Percentiles rank a stretch among this genome's conserved stretches.
These are phyloP conservation scores for Chrysoporthe cubensis DNA, from an alignment of 2,329 filamentous ascomycete genomes.

Conservation along the genomic window DNA sequence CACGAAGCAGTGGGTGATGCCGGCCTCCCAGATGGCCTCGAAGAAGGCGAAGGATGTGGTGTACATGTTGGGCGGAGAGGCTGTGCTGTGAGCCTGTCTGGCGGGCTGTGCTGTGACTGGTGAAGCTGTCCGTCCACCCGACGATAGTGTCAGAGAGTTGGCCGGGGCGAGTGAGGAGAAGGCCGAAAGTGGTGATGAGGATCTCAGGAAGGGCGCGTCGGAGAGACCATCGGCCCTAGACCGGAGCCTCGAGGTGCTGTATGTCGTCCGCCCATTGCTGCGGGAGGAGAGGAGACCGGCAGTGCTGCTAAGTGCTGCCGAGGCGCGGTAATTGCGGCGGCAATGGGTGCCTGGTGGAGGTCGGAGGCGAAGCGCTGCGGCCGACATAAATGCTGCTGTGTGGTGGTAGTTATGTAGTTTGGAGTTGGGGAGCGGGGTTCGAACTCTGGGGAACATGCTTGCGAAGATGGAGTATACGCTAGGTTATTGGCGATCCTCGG, in stretches of 20 bases:
- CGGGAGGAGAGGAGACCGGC: slow-evolving; percentile 16
- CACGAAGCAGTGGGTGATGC: slow-evolving; percentile 62
- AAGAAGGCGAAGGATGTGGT: slow-evolving; percentile 83
- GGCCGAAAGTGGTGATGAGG: background rate
- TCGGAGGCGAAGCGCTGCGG: background rate
- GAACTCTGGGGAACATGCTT: background rate
- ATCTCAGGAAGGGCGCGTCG: background rate
- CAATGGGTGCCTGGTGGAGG: background rate
- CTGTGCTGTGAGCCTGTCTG: slow-evolving; percentile 16
- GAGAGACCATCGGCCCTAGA: slow-evolving; percentile 3
- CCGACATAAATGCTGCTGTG: background rate
- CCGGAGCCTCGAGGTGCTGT: slow-evolving; percentile 8
- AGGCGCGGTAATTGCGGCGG: slow-evolving; percentile 31
- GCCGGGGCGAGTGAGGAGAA: slow-evolving; percentile 3
- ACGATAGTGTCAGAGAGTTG: background rate
- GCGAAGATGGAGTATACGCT: background rate
- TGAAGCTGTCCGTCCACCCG: background rate
- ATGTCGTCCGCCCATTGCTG: slow-evolving; percentile 4
- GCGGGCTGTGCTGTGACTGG: background rate
- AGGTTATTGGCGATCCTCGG: background rate
- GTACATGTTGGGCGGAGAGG: slow-evolving; percentile 52
- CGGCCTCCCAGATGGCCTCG: slow-evolving; percentile 76
- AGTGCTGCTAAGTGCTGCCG: slow-evolving; percentile 3
- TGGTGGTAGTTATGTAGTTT: slow-evolving; percentile 1
- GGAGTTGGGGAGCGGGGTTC: slow-evolving; percentile 20